These are phyloP conservation scores for Globisporangium megalacanthum DNA, from an alignment of 352 stramenopile species.

Conservation along the genomic window DNA sequence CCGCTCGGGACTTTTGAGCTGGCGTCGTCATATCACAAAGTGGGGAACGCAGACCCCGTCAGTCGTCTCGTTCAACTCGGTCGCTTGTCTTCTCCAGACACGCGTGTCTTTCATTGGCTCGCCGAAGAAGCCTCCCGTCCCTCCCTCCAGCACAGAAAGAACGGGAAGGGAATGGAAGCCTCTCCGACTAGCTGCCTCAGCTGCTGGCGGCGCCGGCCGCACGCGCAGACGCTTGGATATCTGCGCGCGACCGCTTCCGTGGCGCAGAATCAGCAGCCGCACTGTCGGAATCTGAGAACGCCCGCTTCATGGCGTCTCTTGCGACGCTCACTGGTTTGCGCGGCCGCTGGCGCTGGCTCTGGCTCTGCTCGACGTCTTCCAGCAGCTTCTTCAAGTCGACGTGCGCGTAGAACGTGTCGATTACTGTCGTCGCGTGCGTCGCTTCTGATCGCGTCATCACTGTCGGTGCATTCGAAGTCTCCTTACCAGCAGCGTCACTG, in stretches of 20 bases:
- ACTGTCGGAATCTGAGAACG: neutral
- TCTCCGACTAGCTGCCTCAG: conserved; percentile 16
- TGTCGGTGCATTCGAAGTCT: conserved; percentile 9
- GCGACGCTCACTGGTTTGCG: no score
- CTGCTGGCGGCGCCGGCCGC: conserved; percentile 26
- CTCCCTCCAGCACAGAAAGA: neutral
- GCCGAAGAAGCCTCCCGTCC: conserved; percentile 4
- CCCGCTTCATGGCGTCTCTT: neutral
- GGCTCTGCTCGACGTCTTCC: conserved; percentile 18
- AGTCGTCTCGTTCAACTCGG: neutral
- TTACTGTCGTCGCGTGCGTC: conserved; percentile 21
- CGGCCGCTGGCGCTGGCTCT: conserved; percentile 1
- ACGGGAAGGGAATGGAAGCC: neutral
- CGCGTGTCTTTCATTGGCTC: neutral
- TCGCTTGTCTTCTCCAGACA: neutral
- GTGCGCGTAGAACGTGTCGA: conserved; percentile 31
- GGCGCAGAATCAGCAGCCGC: neutral
- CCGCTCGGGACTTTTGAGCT: conserved; percentile 22
- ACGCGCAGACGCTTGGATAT: conserved; percentile 35
- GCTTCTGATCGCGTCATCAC: conserved; percentile 11
- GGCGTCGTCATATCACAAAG: conserved; percentile 32
- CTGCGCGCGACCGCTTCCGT: conserved; percentile 15
- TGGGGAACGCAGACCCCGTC: no score
- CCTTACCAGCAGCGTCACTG: neutral
- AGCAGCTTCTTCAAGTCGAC: conserved; percentile 38